Evolutionary conservation across 495 filamentous ascomycete genomes (phyloP).

Genomic region (Trichoderma asperelloides): DNA sequence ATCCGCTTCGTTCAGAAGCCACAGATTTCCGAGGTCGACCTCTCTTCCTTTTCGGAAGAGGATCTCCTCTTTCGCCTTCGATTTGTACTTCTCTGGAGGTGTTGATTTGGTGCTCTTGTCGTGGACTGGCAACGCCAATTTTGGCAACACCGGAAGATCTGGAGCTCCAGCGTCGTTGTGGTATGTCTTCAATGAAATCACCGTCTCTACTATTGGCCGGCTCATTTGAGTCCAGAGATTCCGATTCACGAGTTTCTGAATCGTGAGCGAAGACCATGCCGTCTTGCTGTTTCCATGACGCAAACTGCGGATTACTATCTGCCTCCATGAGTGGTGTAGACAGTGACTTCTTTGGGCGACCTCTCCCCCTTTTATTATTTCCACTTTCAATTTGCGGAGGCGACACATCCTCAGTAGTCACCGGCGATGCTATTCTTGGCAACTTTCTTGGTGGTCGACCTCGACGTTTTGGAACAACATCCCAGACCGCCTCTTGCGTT

Average conservation of each 20-base stretch:
- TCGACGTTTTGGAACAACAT: neutral
- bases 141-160: neutral
- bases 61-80: neutral
- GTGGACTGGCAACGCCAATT: neutral
- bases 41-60: conserved; percentile 14
- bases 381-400: neutral
- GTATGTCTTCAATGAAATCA: neutral
- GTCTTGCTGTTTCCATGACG: neutral
- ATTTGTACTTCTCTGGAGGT: neutral
- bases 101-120: neutral
- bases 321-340: neutral
- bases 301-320: neutral
- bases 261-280: neutral
- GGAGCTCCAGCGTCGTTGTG: neutral
- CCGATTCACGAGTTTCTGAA: neutral
- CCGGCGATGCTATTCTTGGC: neutral
- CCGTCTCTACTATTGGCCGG: neutral
- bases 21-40: conserved; percentile 21
- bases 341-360: neutral
- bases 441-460: neutral
- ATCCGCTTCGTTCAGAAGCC: neutral
- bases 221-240: neutral
- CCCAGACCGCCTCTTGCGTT: neutral
- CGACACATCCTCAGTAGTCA: neutral
- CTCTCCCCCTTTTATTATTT: neutral